Conservation (phyloP, 148 eudicot genomes). For the Chenopodium formosanum region DNA sequence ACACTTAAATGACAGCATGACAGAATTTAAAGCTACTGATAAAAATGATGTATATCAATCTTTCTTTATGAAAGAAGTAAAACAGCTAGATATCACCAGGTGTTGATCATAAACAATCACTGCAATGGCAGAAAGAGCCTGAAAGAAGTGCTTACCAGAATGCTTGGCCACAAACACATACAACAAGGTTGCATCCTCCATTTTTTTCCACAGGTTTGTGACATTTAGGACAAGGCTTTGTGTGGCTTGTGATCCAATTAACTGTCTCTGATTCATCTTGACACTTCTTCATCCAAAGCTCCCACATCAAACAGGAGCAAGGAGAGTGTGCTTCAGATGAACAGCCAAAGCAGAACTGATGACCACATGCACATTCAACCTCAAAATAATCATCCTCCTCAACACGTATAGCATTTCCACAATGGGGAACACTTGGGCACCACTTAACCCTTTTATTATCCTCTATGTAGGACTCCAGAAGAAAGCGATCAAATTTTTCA, state of each 20-base stretch:
- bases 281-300: slow-evolving; percentile 66
- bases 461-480: slow-evolving; percentile 70
- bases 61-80: not conserved
- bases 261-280: slow-evolving; percentile 60
- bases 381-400: slow-evolving; percentile 57
- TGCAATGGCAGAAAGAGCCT: not conserved
- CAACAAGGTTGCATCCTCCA: slow-evolving; percentile 70
- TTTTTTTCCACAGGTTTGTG: slow-evolving; percentile 72
- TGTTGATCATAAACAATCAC: not conserved
- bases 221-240: slow-evolving; percentile 67
- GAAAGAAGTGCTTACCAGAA: slow-evolving; percentile 55
- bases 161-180: slow-evolving; percentile 59
- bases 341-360: slow-evolving; percentile 71
- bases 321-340: slow-evolving; percentile 68
- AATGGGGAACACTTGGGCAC: slow-evolving; percentile 82
- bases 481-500: slow-evolving; percentile 58
- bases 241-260: slow-evolving; percentile 61
- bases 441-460: slow-evolving; percentile 72
- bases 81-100: not conserved
- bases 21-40: not conserved
- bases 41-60: not conserved
- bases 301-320: slow-evolving; percentile 79
- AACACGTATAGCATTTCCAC: slow-evolving; percentile 74
- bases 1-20: not conserved
- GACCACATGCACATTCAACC: slow-evolving; percentile 74